phyloP scores from a whole-genome alignment of 176 grass and related monocot genomes.

The Hyparrhenia diplandra region DNA sequence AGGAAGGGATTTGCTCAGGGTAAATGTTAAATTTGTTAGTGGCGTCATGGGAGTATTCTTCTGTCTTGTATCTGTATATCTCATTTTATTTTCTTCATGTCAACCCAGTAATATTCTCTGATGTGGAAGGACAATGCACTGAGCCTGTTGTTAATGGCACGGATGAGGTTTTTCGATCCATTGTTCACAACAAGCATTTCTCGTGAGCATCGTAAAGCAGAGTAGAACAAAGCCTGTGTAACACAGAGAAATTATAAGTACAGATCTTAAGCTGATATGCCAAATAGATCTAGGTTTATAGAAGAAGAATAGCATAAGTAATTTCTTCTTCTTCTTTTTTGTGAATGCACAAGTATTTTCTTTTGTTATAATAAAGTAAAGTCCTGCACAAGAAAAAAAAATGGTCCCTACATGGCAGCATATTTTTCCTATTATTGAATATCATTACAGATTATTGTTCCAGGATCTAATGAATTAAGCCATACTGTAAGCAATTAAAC shows the following conservation, averaged over 20 bases:
- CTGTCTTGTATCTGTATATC: slow-evolving; percentile 86
- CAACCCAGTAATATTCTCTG: slow-evolving; percentile 80
- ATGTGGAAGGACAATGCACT: slow-evolving; percentile 85
- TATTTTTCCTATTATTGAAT: neutral
- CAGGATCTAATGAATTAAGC: neutral
- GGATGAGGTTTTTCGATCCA: slow-evolving; percentile 59
- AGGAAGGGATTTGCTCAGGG: slow-evolving; percentile 80
- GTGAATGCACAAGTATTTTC: neutral
- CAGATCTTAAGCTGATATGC: neutral
- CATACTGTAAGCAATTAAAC: neutral
- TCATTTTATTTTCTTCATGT: slow-evolving; percentile 91
- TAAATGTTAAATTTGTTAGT: slow-evolving; percentile 94
- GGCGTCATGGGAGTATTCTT: slow-evolving; percentile 85
- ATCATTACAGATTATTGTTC: neutral
- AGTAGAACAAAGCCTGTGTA: slow-evolving; percentile 75
- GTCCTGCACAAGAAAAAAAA: neutral
- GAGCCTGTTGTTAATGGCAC: slow-evolving; percentile 76
- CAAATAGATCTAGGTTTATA: neutral
- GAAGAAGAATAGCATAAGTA: too few relatives aligned
- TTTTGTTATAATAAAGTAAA: neutral
- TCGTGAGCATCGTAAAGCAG: slow-evolving; percentile 66
- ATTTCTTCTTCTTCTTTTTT: too few relatives aligned
- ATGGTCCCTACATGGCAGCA: neutral
- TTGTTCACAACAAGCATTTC: slow-evolving; percentile 67
- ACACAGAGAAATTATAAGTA: slow-evolving; percentile 20